phyloP scores from a whole-genome alignment of 352 stramenopile genomes.

The Phytopythium sindhum region DNA sequence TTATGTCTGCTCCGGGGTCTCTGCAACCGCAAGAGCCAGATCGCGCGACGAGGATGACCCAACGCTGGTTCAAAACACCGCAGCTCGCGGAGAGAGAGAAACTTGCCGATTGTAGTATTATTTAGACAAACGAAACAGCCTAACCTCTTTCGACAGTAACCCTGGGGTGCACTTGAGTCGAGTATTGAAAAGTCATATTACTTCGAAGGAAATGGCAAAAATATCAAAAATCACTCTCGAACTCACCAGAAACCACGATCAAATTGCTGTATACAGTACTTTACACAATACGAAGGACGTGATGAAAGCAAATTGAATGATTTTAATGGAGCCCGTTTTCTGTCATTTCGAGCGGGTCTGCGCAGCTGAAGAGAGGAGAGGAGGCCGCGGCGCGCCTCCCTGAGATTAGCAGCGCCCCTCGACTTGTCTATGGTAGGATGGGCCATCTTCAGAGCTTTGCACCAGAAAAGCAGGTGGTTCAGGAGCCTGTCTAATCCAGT shows the following conservation, averaged over 20 bases:
- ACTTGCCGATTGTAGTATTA: too few species aligned
- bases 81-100: neutral
- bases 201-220: too few species aligned
- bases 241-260: too few species aligned
- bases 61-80: neutral
- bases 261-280: too few species aligned
- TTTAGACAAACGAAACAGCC: too few species aligned
- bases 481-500: neutral
- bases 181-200: too few species aligned
- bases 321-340: neutral
- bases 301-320: too few species aligned
- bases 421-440: slow-evolving; percentile 8
- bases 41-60: neutral
- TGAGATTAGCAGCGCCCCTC: slow-evolving; percentile 3
- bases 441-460: slow-evolving; percentile 9
- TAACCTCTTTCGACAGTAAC: too few species aligned
- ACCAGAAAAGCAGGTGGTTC: slow-evolving; percentile 1
- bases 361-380: neutral
- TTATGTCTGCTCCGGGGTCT: neutral
- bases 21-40: neutral
- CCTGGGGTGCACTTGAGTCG: too few species aligned
- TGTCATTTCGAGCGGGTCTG: slow-evolving; percentile 5
- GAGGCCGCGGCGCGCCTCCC: neutral
- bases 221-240: too few species aligned
- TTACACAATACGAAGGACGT: too few species aligned